These are phyloP conservation scores for Aethionema arabicum DNA, from an alignment of 345 rosid species.

Conservation along the genomic window DNA sequence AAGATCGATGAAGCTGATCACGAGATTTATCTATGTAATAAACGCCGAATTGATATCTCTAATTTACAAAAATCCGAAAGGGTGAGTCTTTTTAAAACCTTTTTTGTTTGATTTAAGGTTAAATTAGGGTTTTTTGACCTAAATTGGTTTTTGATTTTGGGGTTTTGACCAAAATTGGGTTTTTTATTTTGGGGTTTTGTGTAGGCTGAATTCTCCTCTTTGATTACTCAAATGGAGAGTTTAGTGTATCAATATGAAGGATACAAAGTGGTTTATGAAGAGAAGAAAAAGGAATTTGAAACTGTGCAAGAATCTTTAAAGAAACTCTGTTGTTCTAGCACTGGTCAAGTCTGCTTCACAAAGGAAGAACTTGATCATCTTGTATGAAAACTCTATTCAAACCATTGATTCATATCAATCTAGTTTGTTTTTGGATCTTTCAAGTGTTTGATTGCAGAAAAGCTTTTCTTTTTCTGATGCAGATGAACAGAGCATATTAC, in stretches of 20 bases:
- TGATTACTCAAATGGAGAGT: constrained; percentile 36
- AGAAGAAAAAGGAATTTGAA: constrained; percentile 67
- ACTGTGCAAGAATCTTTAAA: constrained; percentile 72
- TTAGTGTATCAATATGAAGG: constrained; percentile 44
- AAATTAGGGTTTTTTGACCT: neutral
- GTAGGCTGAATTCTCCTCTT: constrained; percentile 47
- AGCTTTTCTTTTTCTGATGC: constrained; percentile 36
- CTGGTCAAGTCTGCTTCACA: constrained; percentile 55
- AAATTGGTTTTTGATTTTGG: constrained; percentile 6
- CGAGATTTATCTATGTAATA: constrained; percentile 54
- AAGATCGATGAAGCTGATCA: constrained; percentile 62
- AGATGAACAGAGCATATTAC: constrained; percentile 70
- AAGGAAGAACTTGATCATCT: constrained; percentile 78
- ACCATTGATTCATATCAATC: neutral
- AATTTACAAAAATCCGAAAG: constrained; percentile 47
- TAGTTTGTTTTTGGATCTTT: neutral
- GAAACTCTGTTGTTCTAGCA: constrained; percentile 48
- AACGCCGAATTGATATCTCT: constrained; percentile 42
- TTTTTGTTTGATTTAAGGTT: neutral
- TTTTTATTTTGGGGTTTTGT: constrained; percentile 15
- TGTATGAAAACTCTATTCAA: constrained; percentile 43
- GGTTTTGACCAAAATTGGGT: neutral
- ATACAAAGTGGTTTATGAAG: constrained; percentile 45
- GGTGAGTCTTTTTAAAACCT: constrained; percentile 41
- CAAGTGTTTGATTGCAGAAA: constrained; percentile 7